Percentiles rank a stretch among this genome's conserved stretches.
Evolutionary conservation across 75 land plant species (phyloP).

Genomic region (Sequoiadendron giganteum): DNA sequence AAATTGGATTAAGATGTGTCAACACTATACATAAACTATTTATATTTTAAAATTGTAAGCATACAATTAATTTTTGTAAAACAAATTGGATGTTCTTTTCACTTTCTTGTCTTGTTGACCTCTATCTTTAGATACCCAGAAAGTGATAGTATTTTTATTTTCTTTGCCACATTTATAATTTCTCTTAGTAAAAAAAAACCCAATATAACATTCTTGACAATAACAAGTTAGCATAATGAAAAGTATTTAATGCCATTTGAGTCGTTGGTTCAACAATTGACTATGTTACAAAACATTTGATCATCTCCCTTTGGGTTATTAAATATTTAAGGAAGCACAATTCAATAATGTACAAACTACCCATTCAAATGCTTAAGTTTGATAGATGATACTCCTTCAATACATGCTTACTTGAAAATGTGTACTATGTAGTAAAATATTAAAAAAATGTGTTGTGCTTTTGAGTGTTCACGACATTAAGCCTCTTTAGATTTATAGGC

Average conservation of each 20-base stretch:
- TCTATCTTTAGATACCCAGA: conserved; percentile 35
- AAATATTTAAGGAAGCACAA: conserved; percentile 90
- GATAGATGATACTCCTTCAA: conserved; percentile 85
- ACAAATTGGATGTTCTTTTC: conserved; percentile 40
- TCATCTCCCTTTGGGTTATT: conserved; percentile 98
- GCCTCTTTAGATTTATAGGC: conserved; percentile 86
- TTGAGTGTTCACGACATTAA: conserved; percentile 94
- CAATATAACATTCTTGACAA: no score
- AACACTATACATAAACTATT: not conserved
- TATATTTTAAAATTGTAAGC: not conserved
- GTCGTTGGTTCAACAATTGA: conserved; percentile 45
- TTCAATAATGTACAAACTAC: conserved; percentile 94
- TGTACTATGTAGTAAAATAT: conserved; percentile 80
- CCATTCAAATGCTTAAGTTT: conserved; percentile 96
- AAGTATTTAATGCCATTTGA: no score
- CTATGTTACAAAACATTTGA: conserved; percentile 69
- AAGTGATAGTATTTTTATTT: conserved; percentile 47
- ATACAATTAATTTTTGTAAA: not conserved
- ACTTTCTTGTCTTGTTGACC: conserved; percentile 32
- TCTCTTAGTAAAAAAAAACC: no score
- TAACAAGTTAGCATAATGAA: no score
- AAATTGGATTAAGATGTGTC: not conserved
- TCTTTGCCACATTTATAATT: conserved; percentile 14
- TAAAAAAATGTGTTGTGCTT: conserved; percentile 87
- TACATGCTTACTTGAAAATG: conserved; percentile 89